phyloP scores from a whole-genome alignment of 495 filamentous ascomycete genomes.

The Aspergillus biplanus region DNA sequence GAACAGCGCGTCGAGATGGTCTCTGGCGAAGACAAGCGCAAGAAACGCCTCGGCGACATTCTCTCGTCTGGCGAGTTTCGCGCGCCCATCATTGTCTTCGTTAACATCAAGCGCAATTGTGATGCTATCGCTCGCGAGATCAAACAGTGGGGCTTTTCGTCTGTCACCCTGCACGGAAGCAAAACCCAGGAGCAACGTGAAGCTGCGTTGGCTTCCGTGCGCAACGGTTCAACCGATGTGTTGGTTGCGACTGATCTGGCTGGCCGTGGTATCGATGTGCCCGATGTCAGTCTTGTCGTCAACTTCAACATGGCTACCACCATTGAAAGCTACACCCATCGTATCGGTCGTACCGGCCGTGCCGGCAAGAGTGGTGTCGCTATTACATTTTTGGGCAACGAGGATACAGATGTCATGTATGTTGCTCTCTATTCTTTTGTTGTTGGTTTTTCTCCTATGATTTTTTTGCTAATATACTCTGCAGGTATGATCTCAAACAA shows the following conservation, averaged over 20 bases:
- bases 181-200: slow-evolving; percentile 99
- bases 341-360: slow-evolving; percentile 96
- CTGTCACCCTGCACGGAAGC: slow-evolving; percentile 89
- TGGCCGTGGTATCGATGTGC: slow-evolving; percentile 97
- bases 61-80: slow-evolving; percentile 83
- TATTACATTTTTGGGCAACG: slow-evolving; percentile 93
- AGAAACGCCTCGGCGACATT: slow-evolving; percentile 94
- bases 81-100: slow-evolving; percentile 97
- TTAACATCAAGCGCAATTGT: slow-evolving; percentile 99
- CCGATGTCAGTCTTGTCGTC: slow-evolving; percentile 88
- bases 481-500: slow-evolving; percentile 82
- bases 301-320: slow-evolving; percentile 98
- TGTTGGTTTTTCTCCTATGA: neutral
- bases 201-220: slow-evolving; percentile 84
- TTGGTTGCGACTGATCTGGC: slow-evolving; percentile 98
- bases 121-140: slow-evolving; percentile 95
- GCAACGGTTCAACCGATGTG: slow-evolving; percentile 77
- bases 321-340: slow-evolving; percentile 97
- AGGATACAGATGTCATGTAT: slow-evolving; percentile 93
- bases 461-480: neutral
- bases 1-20: slow-evolving; percentile 97
- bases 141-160: slow-evolving; percentile 89
- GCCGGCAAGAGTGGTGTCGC: slow-evolving; percentile 97
- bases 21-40: slow-evolving; percentile 90
- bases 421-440: slow-evolving; percentile 25